A percentile compares a stretch with the other conserved stretches of the same genome.
These are phyloP conservation scores for Aspergillus haitiensis DNA, from an alignment of 495 filamentous ascomycete genomes.

Conservation along the genomic window DNA sequence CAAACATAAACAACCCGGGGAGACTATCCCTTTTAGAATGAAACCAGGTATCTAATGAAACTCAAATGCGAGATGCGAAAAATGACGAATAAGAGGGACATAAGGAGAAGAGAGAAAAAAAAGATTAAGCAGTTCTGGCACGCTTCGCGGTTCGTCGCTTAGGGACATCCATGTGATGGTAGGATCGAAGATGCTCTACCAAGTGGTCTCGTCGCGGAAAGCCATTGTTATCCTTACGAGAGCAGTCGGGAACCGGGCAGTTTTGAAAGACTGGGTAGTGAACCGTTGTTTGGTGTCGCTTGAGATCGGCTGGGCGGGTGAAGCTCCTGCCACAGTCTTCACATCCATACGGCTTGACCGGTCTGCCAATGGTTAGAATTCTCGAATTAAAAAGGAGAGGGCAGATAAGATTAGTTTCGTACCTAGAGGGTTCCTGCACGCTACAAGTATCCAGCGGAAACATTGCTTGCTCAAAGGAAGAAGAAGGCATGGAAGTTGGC, in stretches of 20 bases:
- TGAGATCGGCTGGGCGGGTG: slow-evolving; percentile 54
- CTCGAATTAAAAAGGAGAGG: neutral
- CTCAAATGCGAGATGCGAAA: too few relatives aligned
- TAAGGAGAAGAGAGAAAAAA: neutral
- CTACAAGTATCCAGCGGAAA: slow-evolving; percentile 19
- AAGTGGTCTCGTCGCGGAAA: slow-evolving; percentile 88
- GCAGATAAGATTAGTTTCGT: neutral
- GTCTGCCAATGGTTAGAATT: slow-evolving; percentile 22
- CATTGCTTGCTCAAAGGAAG: slow-evolving; percentile 9
- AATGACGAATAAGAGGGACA: neutral
- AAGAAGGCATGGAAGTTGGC: slow-evolving; percentile 11
- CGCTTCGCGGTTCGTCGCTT: slow-evolving; percentile 43
- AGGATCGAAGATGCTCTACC: slow-evolving; percentile 80
- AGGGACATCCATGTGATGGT: slow-evolving; percentile 61
- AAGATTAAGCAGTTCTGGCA: slow-evolving; percentile 27
- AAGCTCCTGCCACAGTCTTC: slow-evolving; percentile 49
- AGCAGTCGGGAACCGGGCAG: slow-evolving; percentile 79
- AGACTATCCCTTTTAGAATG: too few relatives aligned
- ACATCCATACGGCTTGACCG: slow-evolving; percentile 44
- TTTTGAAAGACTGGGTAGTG: slow-evolving; percentile 63
- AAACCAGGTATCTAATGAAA: too few relatives aligned
- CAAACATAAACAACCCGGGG: too few relatives aligned
- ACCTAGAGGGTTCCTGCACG: slow-evolving; percentile 19
- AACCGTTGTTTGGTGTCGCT: slow-evolving; percentile 53
- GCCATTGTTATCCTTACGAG: slow-evolving; percentile 71